Percentiles rank a stretch among this genome's conserved stretches.
phyloP scores from a whole-genome alignment of 2,329 filamentous ascomycete species.

The Trichoderma sp. region DNA sequence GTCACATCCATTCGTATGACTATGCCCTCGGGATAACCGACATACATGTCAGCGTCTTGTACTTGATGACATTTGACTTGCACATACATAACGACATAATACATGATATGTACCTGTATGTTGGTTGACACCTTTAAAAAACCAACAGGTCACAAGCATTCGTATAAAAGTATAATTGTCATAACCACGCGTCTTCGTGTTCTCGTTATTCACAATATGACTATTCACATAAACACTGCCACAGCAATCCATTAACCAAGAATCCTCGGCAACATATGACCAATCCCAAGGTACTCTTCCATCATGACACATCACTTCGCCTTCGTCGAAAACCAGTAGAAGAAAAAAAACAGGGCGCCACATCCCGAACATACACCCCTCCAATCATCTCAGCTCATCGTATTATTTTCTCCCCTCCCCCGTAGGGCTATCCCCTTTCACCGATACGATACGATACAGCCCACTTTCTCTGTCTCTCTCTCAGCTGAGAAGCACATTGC shows the following conservation, averaged over 20 bases:
- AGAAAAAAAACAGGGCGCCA: not conserved
- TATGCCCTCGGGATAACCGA: not conserved
- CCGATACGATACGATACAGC: not conserved
- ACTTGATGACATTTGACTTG: not conserved
- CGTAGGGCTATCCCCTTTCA: not conserved
- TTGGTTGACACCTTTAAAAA: not conserved
- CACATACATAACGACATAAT: not conserved
- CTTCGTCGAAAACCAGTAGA: not conserved
- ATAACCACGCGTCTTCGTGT: not conserved
- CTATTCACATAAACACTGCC: not conserved
- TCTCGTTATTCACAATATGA: not conserved
- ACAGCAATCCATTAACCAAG: not conserved
- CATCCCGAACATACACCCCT: not conserved
- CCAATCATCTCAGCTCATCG: not conserved
- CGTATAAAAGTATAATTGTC: not conserved
- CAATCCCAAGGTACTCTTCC: not conserved
- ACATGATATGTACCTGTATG: not conserved
- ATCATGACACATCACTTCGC: not conserved
- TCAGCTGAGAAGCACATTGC: not conserved
- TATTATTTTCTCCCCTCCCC: not conserved
- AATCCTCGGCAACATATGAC: not conserved
- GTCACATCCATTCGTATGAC: not conserved
- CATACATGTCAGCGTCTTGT: not conserved
- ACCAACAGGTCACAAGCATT: slow-evolving; percentile 1
- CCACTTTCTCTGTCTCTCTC: not conserved